Evolutionary conservation across 2,329 filamentous ascomycete genomes (phyloP).

Genomic region (Calonectria pseudoreteaudii): DNA sequence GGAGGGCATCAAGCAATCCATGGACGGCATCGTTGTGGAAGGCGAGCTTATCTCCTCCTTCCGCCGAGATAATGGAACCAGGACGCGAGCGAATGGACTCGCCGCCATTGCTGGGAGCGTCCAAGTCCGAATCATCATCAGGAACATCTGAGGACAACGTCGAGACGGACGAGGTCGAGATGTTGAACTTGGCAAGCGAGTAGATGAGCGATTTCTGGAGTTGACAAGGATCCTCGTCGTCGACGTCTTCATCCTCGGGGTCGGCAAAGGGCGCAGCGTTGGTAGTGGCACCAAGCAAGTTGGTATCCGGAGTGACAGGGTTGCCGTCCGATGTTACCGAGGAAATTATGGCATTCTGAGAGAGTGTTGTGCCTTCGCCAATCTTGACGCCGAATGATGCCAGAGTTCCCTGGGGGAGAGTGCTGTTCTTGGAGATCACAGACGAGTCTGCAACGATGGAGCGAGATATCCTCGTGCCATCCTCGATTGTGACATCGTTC

Average conservation of each 20-base stretch:
- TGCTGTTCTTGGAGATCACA: conserved; percentile 77
- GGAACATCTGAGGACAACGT: conserved; percentile 74
- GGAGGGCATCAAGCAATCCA: conserved; percentile 87
- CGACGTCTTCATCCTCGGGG: conserved; percentile 62
- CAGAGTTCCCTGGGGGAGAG: conserved; percentile 78
- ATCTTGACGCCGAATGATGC: conserved; percentile 84
- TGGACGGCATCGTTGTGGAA: conserved; percentile 91
- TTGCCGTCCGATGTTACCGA: conserved; percentile 51
- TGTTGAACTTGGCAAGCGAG: conserved; percentile 62
- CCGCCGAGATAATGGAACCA: conserved; percentile 79
- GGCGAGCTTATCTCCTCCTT: conserved; percentile 66
- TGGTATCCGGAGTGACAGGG: conserved; percentile 54
- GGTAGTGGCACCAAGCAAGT: conserved; percentile 61
- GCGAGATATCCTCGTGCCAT: conserved; percentile 76
- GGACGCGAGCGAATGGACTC: conserved; percentile 70
- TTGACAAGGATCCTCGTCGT: conserved; percentile 60
- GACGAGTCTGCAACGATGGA: conserved; percentile 83
- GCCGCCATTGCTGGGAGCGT: conserved; percentile 59
- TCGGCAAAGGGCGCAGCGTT: conserved; percentile 63
- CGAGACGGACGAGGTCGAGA: conserved; percentile 68
- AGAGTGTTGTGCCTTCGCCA: conserved; percentile 67
- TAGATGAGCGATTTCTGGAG: conserved; percentile 69
- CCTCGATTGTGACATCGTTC: conserved; percentile 83
- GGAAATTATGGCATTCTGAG: conserved; percentile 49
- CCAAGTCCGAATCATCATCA: conserved; percentile 74